Evolutionary conservation across 2,329 filamentous ascomycete species (phyloP).

Genomic region (Eutypa lata): DNA sequence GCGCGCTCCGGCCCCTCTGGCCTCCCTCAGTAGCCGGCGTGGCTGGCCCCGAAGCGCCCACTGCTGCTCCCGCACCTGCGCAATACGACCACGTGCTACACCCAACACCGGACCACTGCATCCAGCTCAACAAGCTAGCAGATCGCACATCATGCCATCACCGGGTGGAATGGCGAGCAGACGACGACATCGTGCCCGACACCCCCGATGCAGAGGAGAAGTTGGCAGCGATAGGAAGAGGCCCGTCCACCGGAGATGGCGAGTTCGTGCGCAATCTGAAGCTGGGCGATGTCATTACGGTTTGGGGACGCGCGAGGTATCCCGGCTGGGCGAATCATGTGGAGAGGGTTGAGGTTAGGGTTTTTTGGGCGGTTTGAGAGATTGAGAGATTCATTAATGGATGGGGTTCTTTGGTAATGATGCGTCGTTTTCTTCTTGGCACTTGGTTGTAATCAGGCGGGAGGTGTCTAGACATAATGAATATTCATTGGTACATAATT

Average conservation of each 20-base stretch:
- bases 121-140: slow-evolving; percentile 47
- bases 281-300: slow-evolving; percentile 58
- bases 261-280: slow-evolving; percentile 53
- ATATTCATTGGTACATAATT: too few relatives aligned
- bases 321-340: slow-evolving; percentile 51
- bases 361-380: slow-evolving; percentile 56
- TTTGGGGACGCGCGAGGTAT: slow-evolving; percentile 60
- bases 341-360: slow-evolving; percentile 47
- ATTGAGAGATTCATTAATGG: too few relatives aligned
- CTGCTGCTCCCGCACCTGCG: slow-evolving; percentile 2
- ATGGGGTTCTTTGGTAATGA: too few relatives aligned
- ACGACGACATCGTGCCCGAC: slow-evolving; percentile 45
- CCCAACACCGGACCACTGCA: slow-evolving; percentile 34
- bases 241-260: slow-evolving; percentile 48
- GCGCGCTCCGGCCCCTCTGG: slow-evolving; percentile 28
- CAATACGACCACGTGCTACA: slow-evolving; percentile 36
- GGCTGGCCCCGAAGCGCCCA: too few relatives aligned
- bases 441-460: too few relatives aligned
- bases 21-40: slow-evolving; percentile 9
- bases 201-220: slow-evolving; percentile 35
- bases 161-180: slow-evolving; percentile 50
- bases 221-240: slow-evolving; percentile 44
- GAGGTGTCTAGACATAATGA: too few relatives aligned
- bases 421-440: too few relatives aligned
- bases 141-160: slow-evolving; percentile 34